phyloP scores from a whole-genome alignment of 129 eudicot genomes.

The Chrysanthemum makinoi region DNA sequence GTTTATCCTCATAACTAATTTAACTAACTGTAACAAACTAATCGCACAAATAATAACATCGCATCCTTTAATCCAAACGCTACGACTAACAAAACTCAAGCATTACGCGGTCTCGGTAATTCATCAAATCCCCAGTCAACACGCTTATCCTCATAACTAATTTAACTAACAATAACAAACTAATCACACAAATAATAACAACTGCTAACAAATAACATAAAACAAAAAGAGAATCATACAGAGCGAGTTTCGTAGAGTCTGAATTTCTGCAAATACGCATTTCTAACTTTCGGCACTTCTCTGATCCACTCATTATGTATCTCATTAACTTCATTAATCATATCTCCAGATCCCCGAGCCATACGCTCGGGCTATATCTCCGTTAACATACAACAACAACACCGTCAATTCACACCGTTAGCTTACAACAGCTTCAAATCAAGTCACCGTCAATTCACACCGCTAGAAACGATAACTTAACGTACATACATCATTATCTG shows the following conservation, averaged over 20 bases:
- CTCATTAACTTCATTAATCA: conserved; percentile 32
- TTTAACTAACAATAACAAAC: background rate
- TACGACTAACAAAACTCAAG: background rate
- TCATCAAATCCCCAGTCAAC: no score
- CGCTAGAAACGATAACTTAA: conserved; percentile 4
- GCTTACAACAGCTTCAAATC: conserved; percentile 19
- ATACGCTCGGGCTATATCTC: conserved; percentile 41
- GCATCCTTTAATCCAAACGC: background rate
- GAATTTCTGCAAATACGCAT: conserved; percentile 65
- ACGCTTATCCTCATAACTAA: no score
- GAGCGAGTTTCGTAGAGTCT: conserved; percentile 90
- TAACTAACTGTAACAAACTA: no score
- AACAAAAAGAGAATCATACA: conserved; percentile 37
- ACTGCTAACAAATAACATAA: background rate
- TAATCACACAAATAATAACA: background rate
- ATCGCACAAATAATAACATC: background rate
- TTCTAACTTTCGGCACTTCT: conserved; percentile 24
- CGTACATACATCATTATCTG: conserved; percentile 15
- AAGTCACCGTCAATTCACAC: background rate
- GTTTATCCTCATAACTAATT: no score
- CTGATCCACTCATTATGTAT: conserved; percentile 24
- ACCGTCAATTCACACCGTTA: no score
- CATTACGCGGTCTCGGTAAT: no score
- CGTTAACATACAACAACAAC: conserved; percentile 28
- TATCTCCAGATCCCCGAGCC: conserved; percentile 52